These are phyloP conservation scores for Pisolithus marmoratus DNA, from an alignment of 768 basidiomycete species.

Conservation along the genomic window DNA sequence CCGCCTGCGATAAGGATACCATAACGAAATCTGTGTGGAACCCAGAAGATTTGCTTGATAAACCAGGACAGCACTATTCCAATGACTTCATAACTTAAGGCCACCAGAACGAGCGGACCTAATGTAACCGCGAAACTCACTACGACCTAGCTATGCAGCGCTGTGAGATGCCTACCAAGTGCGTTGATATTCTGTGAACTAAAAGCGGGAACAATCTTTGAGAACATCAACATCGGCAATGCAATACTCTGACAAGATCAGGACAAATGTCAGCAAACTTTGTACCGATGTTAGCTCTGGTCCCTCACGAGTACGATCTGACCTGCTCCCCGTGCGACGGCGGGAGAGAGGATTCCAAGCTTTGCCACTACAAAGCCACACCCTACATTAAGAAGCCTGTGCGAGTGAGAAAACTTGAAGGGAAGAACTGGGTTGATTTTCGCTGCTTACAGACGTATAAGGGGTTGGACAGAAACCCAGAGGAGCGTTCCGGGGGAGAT, in stretches of 20 bases:
- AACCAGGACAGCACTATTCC: conserved; percentile 50
- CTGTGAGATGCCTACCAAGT: conserved; percentile 37
- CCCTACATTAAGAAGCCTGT: conserved; percentile 48
- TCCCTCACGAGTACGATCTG: conserved; percentile 50
- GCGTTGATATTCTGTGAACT: conserved; percentile 48
- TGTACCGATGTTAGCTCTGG: background rate
- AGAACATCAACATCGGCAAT: conserved; percentile 62
- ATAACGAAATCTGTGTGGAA: conserved; percentile 70
- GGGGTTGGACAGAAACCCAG: conserved; percentile 57
- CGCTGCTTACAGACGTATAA: conserved; percentile 50
- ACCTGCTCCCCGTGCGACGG: conserved; percentile 54
- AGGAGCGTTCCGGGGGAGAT: conserved; percentile 41
- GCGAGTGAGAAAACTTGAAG: conserved; percentile 1
- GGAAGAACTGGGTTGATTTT: conserved; percentile 1
- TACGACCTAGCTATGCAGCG: background rate
- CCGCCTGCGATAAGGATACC: conserved; percentile 66
- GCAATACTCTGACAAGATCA: conserved; percentile 41
- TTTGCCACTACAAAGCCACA: conserved; percentile 57
- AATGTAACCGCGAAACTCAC: background rate
- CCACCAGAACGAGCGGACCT: conserved; percentile 65
- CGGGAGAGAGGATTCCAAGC: conserved; percentile 51
- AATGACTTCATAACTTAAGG: conserved; percentile 50
- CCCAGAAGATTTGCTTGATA: conserved; percentile 64
- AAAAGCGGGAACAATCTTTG: conserved; percentile 66
- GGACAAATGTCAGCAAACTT: background rate